Evolutionary conservation across 2,329 filamentous ascomycete genomes (phyloP), one percentile per base, ranked within the genome.

Genomic region (Remersonia thermophila): DNA sequence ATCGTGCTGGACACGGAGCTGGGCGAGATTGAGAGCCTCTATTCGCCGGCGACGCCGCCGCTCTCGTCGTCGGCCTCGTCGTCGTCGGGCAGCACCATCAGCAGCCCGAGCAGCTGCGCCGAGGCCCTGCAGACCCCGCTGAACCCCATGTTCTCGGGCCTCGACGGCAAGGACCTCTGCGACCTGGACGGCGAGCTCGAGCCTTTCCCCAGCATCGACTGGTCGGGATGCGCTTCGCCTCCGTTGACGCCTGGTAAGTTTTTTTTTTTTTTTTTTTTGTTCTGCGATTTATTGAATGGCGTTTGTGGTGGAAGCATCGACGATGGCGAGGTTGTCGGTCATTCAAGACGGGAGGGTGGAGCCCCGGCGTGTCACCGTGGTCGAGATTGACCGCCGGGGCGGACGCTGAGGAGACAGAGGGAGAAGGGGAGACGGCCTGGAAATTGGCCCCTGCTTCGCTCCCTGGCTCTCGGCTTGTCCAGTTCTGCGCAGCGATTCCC

Each of bases 231-330:
- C 41, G 72, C 73, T 40, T 93, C 87, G 23, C 86, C 87, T 35
- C 84, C 85, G 16, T 76, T 93, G 73, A 93, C 85, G 51, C 86
- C 87, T 73, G 77, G 85, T 93, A 79, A 66, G 84, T 74, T 18
- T 14, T 16, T 41, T 30, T 30, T 33, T 27, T 36, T 43, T 43
- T 40, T 34, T 15, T 17, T 33, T 12, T 13, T 34, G 9, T 23
- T 28, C n/a, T n/a, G n/a, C n/a, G n/a, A n/a, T n/a, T n/a, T n/a
- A n/a, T 15, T 28, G 2, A 14, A 18, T 14, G 3, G 20, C n/a
- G 7, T 37, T 32, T 41, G 36, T 17, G 37, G 40, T 37, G 40
- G 42, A 42, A 18, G 38, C 14, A 15, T 34, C 25, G 13, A 26
- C 5, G 48, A 62, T 67, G 20, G 20, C 9, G 20, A 9, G 20